phyloP scores from a whole-genome alignment of 208 protist species.

The Trichomonas tenax region DNA sequence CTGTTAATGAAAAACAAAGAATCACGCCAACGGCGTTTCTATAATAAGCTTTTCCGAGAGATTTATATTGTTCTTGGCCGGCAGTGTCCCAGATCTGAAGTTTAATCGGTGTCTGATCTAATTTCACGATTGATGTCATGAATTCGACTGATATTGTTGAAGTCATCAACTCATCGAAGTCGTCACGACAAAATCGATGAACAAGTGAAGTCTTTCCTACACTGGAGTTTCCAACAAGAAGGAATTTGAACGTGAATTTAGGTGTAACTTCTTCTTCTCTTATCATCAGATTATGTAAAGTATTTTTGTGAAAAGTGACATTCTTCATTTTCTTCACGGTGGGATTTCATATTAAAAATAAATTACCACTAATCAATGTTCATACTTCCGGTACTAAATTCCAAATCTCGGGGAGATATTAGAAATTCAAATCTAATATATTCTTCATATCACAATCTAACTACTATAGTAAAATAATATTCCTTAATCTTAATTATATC shows the following conservation, averaged over 20 bases:
- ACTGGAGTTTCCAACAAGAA: background rate
- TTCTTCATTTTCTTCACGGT: too few relatives aligned
- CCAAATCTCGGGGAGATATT: too few relatives aligned
- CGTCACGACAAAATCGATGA: background rate
- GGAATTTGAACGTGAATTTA: background rate
- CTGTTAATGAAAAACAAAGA: background rate
- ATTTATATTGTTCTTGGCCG: background rate
- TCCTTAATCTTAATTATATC: too few relatives aligned
- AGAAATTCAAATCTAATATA: too few relatives aligned
- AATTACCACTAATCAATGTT: too few relatives aligned
- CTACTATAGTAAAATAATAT: too few relatives aligned
- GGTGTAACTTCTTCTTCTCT: background rate
- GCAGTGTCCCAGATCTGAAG: slow-evolving; percentile 1
- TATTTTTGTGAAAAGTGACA: too few relatives aligned
- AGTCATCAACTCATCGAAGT: background rate
- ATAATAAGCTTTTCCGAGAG: background rate
- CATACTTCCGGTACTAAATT: too few relatives aligned
- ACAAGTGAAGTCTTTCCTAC: background rate
- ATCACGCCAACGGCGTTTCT: background rate
- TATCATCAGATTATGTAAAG: background rate
- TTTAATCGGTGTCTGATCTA: background rate
- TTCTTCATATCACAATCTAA: too few relatives aligned
- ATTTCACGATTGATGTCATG: background rate
- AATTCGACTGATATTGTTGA: slow-evolving; percentile 9
- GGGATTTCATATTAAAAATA: too few relatives aligned